Evolutionary conservation across 202 grass and related monocot species (phyloP), one percentile per base, ranked within the genome.

Genomic region (Elaeis oleifera): DNA sequence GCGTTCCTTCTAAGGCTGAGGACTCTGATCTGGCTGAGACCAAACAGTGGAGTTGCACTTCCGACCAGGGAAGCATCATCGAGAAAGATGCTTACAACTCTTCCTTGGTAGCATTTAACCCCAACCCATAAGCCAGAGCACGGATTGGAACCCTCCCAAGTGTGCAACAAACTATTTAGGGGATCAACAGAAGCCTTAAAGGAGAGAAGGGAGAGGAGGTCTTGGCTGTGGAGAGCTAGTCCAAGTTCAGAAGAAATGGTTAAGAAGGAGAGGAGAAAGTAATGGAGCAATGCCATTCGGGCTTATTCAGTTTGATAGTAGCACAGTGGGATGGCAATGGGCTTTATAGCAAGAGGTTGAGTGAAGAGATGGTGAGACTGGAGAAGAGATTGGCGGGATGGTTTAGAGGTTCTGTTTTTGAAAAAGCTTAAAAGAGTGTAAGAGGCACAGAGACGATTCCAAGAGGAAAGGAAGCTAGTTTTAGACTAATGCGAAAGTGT

Each of bases 101-200:
- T 76, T 8, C 81, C 68, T 58, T 55, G 54, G 70, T 23, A 70
- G 75, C 86, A 89, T 25, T 64, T 59, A 39, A 85, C 23, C 6
- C 81, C 81, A 22, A 66, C 5, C 86, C 86, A 85, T 15, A 63
- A 6, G 18, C 81, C 78, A 17, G 78, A 79, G 75, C 86, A 89
- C 25, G 81, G 81, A 66, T 79, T 27, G 23, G 49, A 16, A 56
- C 85, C 86, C 56, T 32, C 56, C 86, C 81, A 89, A 13, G 50
- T 67, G 17, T 11, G 21, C 67, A 90, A 50, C 0, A 63, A 64
- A 1, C 52, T 44, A 51, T 51, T 57, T 18, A 51, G 23, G 4
- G 24, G 25, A 15, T 76, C 60, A 54, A 67, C 81, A 54, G 54
- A 80, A 13, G 79, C 20, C 73, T 77, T 90, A 69, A 90, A 90